Evolutionary conservation across 331 rosid genomes (phyloP), one percentile per base, ranked within the genome.

Genomic region (Spiraea crenata): DNA sequence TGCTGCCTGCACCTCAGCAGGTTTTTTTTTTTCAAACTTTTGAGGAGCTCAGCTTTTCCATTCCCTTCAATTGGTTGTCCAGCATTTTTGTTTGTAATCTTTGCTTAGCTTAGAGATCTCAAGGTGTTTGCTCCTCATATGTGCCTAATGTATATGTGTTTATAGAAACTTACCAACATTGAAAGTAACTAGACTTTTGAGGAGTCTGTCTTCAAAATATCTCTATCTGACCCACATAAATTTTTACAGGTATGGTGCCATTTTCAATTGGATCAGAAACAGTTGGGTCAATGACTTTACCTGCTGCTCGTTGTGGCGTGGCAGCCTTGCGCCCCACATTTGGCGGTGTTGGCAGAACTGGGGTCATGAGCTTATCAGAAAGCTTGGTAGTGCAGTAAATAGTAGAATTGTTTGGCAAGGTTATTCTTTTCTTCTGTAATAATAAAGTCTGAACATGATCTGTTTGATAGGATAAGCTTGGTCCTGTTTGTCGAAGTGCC

Each of bases 241-340:
- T 39, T 41, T 64, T 52, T 13, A 57, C 79, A 87, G 90, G 92
- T 70, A 75, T 89, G 89, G 92, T 92, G 74, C 90, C 95, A 55
- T 92, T 89, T 75, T 88, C 95, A 9, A 74, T 89, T 78, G 92
- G 95, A 73, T 83, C 95, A 1, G 95, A 87, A 77, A 87, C 87
- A 39, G 83, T 86, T 71, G 98, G 92, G 69, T 92, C 95, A 50
- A 85, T 92, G 40, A 87, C 91, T 47, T 85, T 66, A 54, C 96
- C 90, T 0, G 87, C 95, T 47, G 74, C 96, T 74, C 82, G 87
- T 17, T 89, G 96, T 77, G 92, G 98, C 0, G 89, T 84, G 76
- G 88, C 85, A 2, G 95, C 95, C 11, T 64, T 87, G 72, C 84
- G 89, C 7, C 96, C 92, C 46, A 87, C 92, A 13, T 92, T 92